A percentile compares a stretch with the other conserved stretches of the same genome.
Conservation (phyloP, 2,329 filamentous ascomycete species). For the Pyrenophora teres region DNA sequence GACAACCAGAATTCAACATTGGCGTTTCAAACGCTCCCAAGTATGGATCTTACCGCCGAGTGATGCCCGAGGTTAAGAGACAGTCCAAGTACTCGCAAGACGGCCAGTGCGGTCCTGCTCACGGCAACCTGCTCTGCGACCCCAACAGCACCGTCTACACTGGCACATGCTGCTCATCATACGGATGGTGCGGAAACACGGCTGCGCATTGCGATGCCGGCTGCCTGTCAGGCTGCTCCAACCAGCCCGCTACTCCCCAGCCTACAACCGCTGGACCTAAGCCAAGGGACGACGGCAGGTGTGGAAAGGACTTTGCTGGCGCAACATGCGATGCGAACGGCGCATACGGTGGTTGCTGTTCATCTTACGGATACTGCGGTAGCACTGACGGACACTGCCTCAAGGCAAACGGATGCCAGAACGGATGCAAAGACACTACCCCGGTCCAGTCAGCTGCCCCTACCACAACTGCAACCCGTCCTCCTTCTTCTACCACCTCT, state of each 20-base stretch:
- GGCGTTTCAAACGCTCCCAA: too few species aligned
- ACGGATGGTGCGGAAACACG: conserved; percentile 52
- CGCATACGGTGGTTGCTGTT: conserved; percentile 49
- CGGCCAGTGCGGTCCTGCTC: conserved; percentile 48
- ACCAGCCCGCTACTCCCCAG: conserved; percentile 13
- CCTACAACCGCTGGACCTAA: not conserved
- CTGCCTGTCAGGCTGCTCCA: conserved; percentile 49
- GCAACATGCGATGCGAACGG: conserved; percentile 49
- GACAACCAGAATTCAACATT: too few species aligned
- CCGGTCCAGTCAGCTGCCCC: conserved; percentile 11
- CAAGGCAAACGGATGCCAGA: conserved; percentile 47
- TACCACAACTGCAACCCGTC: conserved; percentile 19
- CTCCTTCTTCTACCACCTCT: conserved; percentile 40
- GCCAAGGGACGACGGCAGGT: conserved; percentile 46
- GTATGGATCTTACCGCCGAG: conserved; percentile 25
- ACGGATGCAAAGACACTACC: conserved; percentile 41
- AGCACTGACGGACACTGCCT: conserved; percentile 46
- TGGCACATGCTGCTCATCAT: conserved; percentile 53
- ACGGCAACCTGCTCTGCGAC: conserved; percentile 50
- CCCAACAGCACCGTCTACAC: conserved; percentile 53
- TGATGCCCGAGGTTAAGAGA: conserved; percentile 31
- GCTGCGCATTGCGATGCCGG: conserved; percentile 47
- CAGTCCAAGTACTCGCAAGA: conserved; percentile 46
- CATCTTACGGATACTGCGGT: conserved; percentile 44
- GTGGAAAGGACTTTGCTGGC: conserved; percentile 48